phyloP scores from a whole-genome alignment of 2,329 filamentous ascomycete species.

The Arthrinium puccinioides region DNA sequence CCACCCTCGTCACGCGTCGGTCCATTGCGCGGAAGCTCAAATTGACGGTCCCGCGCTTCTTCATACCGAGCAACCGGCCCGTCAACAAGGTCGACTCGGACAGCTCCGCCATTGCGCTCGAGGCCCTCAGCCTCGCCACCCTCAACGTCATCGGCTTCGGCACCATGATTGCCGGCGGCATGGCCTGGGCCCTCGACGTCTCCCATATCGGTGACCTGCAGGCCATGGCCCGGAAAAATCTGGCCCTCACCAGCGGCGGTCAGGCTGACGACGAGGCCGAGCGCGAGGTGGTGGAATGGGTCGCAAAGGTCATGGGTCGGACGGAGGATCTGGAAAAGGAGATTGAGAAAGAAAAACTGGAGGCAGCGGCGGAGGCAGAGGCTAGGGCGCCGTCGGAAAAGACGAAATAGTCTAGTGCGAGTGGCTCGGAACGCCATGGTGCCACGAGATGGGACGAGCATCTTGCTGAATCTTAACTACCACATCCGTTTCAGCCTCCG shows the following conservation, averaged over 20 bases:
- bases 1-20: conserved; percentile 64
- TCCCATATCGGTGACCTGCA: conserved; percentile 60
- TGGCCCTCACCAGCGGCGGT: conserved; percentile 22
- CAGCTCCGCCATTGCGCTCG: conserved; percentile 65
- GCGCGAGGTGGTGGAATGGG: conserved; percentile 54
- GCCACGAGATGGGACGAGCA: too few relatives aligned
- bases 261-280: conserved; percentile 44
- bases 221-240: conserved; percentile 36
- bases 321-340: conserved; percentile 36
- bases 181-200: conserved; percentile 73
- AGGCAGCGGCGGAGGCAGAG: conserved; percentile 4
- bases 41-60: conserved; percentile 62
- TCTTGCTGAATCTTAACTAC: too few relatives aligned
- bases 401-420: conserved; percentile 4
- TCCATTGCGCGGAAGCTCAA: conserved; percentile 57
- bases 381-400: conserved; percentile 2
- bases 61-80: conserved; percentile 49
- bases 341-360: conserved; percentile 9
- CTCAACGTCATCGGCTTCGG: conserved; percentile 74
- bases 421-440: too few relatives aligned
- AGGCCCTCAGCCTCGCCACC: conserved; percentile 80
- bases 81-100: conserved; percentile 42
- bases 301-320: conserved; percentile 52
- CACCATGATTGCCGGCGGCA: conserved; percentile 66
- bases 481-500: too few relatives aligned